A percentile compares a stretch with the other conserved stretches of the same genome.
Evolutionary conservation across 2,329 filamentous ascomycete species (phyloP).

Genomic region (Alternaria metachromatica): DNA sequence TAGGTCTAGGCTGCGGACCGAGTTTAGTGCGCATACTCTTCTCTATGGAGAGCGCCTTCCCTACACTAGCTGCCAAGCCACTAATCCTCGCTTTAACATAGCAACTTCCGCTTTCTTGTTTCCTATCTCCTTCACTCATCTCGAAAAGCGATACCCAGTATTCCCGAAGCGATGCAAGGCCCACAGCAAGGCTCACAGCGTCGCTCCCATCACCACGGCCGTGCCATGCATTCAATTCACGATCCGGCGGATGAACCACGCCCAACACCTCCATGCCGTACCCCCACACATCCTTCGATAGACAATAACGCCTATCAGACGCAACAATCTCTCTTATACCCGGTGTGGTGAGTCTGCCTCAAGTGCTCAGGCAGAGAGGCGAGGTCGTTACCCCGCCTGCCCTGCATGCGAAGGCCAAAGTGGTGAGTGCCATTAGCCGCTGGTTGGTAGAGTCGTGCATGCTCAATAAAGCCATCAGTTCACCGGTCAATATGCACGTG

Average conservation of each 20-base stretch:
- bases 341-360: background rate
- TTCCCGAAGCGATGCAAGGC: background rate
- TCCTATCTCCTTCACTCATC: background rate
- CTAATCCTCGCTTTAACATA: rapidly evolving
- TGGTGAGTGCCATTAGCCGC: background rate
- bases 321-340: background rate
- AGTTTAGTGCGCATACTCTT: too few species aligned
- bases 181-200: background rate
- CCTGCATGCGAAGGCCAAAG: background rate
- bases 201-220: background rate
- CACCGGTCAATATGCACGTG: background rate
- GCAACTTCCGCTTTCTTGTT: background rate
- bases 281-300: background rate
- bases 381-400: background rate
- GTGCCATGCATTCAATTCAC: background rate
- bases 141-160: background rate
- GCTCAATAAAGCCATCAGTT: background rate
- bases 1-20: too few species aligned
- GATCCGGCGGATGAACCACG: background rate
- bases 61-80: background rate
- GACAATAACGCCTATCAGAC: background rate
- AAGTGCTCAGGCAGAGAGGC: background rate
- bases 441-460: background rate
- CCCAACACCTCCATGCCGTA: background rate
- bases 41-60: background rate